Percentiles rank a stretch among this genome's conserved stretches.
Evolutionary conservation across 208 protist species (phyloP).

Genomic region (Leptomonas seymouri): DNA sequence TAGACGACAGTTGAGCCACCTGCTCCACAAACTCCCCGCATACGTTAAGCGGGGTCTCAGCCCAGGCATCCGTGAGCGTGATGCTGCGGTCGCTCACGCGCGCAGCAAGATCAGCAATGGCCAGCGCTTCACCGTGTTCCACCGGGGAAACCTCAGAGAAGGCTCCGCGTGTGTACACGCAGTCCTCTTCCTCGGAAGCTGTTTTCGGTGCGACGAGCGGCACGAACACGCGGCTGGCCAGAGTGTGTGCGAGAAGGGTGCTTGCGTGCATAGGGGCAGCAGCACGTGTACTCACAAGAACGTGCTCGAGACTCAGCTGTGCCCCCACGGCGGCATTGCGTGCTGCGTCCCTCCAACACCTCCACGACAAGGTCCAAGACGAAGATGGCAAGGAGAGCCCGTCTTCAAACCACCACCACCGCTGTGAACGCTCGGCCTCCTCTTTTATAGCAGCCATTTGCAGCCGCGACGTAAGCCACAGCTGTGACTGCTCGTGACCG

Average conservation of each 20-base stretch:
- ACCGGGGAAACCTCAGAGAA: neutral
- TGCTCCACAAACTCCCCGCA: slow-evolving; percentile 2
- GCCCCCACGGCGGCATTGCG: neutral
- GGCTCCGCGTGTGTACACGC: neutral
- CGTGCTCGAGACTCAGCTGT: slow-evolving; percentile 6
- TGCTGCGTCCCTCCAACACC: neutral
- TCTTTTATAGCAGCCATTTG: neutral
- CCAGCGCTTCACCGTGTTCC: neutral
- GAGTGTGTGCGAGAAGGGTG: neutral
- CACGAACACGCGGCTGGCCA: neutral
- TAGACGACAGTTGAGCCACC: slow-evolving; percentile 17
- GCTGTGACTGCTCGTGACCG: neutral
- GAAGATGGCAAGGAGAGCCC: neutral
- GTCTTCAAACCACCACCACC: neutral
- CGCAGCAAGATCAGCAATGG: neutral
- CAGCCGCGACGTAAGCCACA: slow-evolving; percentile 1
- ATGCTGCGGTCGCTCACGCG: neutral
- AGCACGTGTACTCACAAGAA: neutral
- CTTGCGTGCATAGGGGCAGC: neutral
- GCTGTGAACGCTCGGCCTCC: neutral
- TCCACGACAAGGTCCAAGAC: slow-evolving; percentile 1
- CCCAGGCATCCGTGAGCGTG: neutral
- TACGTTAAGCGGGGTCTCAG: slow-evolving; percentile 4
- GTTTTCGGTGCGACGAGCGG: neutral
- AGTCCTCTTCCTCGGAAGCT: neutral